Evolutionary conservation across 192 early-diverging fungal species (phyloP), one percentile per base, ranked within the genome.

Genomic region (Glomus cerebriforme): DNA sequence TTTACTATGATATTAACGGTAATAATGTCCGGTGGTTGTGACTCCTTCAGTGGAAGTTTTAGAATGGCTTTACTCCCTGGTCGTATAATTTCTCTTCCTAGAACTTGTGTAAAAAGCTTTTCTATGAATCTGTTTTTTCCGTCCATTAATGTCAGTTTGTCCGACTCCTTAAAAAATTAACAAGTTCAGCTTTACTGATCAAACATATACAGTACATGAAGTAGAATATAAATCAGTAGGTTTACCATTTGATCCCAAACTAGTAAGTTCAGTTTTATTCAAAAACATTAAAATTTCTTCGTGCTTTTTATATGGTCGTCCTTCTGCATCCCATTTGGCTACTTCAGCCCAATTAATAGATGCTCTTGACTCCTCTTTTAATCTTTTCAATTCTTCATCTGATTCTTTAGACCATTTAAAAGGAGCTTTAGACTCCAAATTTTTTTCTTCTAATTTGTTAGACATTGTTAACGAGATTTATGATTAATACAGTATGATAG

Each of bases 201-300:
- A 62, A 62, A 62, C 26, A 62, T 62, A 62, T 62, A 62, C 24
- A 62, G 27, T 62, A 62, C 24, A 62, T 62, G 60, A 62, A 4
- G 12, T 62, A 62, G 26, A 62, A 62, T 27, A 62, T 62, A 27
- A 62, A 62, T 62, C 26, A 62, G 26, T 62, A 62, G 60, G 8
- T 27, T 29, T 62, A 62, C 60, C 26, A 62, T n/a, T 27, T 4
- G 26, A 62, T 62, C 26, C 3, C 3, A 13, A 62, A 24, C 27
- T 27, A 29, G 24, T 13, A 62, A 10, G 2, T 29, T 27, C 26
- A 62, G 26, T 22, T 62, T 62, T n/a, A 62, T 62, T 27, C 24
- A 62, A 27, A 62, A 62, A 62, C 60, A 62, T 0, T 10, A 62
- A 29, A 9, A 62, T 62, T 62, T 29, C 60, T 6, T 29, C 26